Percentiles rank a stretch among this genome's conserved stretches.
Evolutionary conservation across 345 rosid genomes (phyloP).

Genomic region (Citrus cavaleriei): DNA sequence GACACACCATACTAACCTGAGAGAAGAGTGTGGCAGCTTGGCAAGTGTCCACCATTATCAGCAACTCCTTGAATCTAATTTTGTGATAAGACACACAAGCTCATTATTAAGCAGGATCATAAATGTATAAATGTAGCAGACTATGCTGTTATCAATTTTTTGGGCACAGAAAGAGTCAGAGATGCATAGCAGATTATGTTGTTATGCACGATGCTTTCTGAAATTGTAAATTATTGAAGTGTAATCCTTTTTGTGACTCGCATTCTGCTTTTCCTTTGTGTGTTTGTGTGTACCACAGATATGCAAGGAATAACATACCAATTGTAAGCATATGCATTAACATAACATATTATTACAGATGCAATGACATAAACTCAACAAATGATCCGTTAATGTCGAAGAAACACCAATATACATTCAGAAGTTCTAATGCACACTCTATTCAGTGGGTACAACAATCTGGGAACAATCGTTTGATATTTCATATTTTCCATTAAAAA

Average conservation of each 20-base stretch:
- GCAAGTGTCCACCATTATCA: conserved; percentile 98
- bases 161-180: background rate
- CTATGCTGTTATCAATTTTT: background rate
- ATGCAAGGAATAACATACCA: background rate
- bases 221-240: background rate
- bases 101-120: conserved; percentile 5
- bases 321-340: background rate
- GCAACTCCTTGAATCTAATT: conserved; percentile 88
- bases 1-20: conserved; percentile 51
- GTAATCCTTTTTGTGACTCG: background rate
- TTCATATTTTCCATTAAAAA: background rate
- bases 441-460: background rate
- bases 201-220: background rate
- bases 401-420: background rate
- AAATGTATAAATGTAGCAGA: background rate
- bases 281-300: background rate
- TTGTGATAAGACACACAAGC: conserved; percentile 8
- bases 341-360: background rate
- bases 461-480: background rate
- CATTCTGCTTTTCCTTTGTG: background rate
- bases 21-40: conserved; percentile 97
- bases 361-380: background rate
- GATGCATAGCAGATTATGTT: background rate
- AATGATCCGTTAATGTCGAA: background rate
- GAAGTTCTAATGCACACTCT: background rate